Base-by-base conservation (phyloP, 1,284 basidiomycete genomes). In the Pisolithus thermaeus region DNA sequence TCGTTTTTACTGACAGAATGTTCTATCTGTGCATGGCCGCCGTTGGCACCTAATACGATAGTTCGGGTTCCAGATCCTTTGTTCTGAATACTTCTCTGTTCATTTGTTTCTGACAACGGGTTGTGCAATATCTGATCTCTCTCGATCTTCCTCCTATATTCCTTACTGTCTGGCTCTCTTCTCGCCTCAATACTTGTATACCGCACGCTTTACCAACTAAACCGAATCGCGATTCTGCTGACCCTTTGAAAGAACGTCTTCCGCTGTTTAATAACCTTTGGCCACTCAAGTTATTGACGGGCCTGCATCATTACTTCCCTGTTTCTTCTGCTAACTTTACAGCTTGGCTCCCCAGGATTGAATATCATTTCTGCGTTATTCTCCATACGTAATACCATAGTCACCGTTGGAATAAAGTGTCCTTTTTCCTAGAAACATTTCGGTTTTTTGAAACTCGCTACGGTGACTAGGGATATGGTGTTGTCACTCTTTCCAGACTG, bases 151-250 rank as follows among this genome's bases (percentile, higher is more conserved):
- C 46, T 55, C 49, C 47, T 49, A 50, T 36, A 45, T 48, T 35
- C 42, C 51, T 55, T 28, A 43, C 51, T 51, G 47, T 40, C 30
- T 18, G 35, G 47, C 38, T 35, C 36, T 50, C 32, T 49, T 49
- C 42, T 55, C 46, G 30, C 48, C 22, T 46, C 40, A 18, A 51
- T 64, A 57, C 52, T 46, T 63, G 61, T 63, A 66, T 64, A 64
- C 65, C 58, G 58, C 63, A 65, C 60, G 16, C 47, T 46, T 55
- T 49, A 52, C 46, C 50, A 44, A 38, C 47, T 54, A 55, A 61
- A 56, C 62, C 55, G 32, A 43, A 58, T 49, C 23, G 53, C 43
- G 47, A 36, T 50, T 40, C 43, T 27, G 32, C 20, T 30, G 28
- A 48, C 51, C 32, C 12, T 35, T 14, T 12, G 32, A 35, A 35